These are phyloP conservation scores for Bisporella sp. DNA, from an alignment of 2,329 filamentous ascomycete species.

Conservation along the genomic window DNA sequence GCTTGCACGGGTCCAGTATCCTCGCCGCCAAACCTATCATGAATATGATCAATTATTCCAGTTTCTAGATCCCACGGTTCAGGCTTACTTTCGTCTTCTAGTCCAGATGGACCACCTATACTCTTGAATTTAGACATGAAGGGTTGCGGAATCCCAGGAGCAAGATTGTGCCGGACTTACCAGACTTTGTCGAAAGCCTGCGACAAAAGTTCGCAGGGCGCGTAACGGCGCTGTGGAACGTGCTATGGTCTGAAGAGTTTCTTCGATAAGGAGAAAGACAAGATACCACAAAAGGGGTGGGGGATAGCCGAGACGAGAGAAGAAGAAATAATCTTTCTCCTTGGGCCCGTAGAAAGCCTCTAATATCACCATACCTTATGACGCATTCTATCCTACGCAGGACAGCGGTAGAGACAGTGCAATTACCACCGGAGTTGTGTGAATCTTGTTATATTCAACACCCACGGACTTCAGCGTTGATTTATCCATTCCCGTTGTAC, in stretches of 20 bases:
- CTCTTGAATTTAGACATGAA: background rate
- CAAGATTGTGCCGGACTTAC: background rate
- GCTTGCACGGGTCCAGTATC: too few species aligned
- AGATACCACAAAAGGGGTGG: background rate
- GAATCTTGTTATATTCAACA: too few species aligned
- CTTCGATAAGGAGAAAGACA: background rate
- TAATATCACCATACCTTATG: too few species aligned
- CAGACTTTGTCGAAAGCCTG: background rate
- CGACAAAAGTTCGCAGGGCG: background rate
- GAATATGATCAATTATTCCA: background rate
- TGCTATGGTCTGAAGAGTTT: background rate
- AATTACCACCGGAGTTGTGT: too few species aligned
- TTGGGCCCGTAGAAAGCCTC: background rate
- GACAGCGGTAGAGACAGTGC: too few species aligned
- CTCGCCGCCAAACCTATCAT: too few species aligned
- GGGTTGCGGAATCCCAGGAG: background rate
- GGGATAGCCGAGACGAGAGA: background rate
- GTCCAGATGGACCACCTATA: background rate
- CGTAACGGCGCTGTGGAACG: background rate
- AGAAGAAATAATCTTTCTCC: background rate
- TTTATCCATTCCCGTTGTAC: too few species aligned
- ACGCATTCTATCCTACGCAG: too few species aligned
- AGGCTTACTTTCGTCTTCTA: background rate
- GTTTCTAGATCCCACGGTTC: background rate
- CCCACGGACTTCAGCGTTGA: too few species aligned